These are phyloP conservation scores for Starmerella stigmatis DNA, from an alignment of 805 yeast genomes.

Conservation along the genomic window DNA sequence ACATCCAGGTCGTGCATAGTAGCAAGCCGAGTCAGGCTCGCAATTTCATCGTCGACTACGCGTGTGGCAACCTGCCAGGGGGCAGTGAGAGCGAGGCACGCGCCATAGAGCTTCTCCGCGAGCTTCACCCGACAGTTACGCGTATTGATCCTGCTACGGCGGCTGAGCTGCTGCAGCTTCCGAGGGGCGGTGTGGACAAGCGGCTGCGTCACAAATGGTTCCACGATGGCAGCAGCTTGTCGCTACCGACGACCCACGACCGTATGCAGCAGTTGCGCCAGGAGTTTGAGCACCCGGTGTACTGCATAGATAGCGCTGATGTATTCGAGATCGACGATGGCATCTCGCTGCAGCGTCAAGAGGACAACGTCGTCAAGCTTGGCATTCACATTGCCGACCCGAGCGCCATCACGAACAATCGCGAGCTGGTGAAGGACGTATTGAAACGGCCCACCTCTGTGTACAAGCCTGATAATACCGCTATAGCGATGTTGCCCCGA, in stretches of 20 bases:
- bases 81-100: constrained; percentile 16
- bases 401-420: constrained; percentile 42
- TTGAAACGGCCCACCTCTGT: constrained; percentile 10
- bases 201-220: constrained; percentile 11
- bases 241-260: constrained; percentile 1
- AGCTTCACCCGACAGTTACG: constrained; percentile 1
- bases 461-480: constrained; percentile 1
- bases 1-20: neutral
- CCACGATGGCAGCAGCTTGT: neutral
- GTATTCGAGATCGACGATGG: constrained; percentile 96
- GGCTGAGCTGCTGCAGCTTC: constrained; percentile 14
- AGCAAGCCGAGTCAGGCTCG: neutral
- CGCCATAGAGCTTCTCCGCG: constrained; percentile 16
- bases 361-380: constrained; percentile 29
- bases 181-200: constrained; percentile 3
- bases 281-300: constrained; percentile 32
- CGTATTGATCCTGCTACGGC: constrained; percentile 11
- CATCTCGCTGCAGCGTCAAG: constrained; percentile 37
- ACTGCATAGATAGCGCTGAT: constrained; percentile 68
- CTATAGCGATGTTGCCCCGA: constrained; percentile 13
- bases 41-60: constrained; percentile 19
- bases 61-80: constrained; percentile 17
- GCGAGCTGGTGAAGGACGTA: constrained; percentile 32
- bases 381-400: constrained; percentile 85
- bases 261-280: constrained; percentile 3